Evolutionary conservation across 2,329 filamentous ascomycete species (phyloP), one percentile per base, ranked within the genome.

Genomic region (Aspergillus sp.): DNA sequence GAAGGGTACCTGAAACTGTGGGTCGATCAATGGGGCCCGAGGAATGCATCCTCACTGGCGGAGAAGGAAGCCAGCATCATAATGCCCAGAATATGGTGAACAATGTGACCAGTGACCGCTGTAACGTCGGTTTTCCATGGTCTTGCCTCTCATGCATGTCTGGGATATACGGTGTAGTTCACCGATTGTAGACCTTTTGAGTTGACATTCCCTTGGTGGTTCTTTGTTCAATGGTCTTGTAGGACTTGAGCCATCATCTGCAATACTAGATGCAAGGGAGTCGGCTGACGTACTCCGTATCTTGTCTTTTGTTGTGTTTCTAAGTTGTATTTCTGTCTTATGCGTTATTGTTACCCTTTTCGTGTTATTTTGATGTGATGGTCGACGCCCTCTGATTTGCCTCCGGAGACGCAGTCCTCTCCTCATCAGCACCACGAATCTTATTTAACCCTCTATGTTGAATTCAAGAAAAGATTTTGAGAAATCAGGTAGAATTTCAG

Each of bases 1-100:
- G 60, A 49, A 56, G 59, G 55, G 45, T 57, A 16, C 39, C 42
- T 58, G 36, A 32, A 29, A 49, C 32, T 53, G 62, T 63, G 62
- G 60, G 56, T 59, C 55, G 39, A 57, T 51, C 58, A 46, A 58
- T 58, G 42, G 46, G 18, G 31, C 39, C 36, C 10, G 12, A 50
- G 32, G 10, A 55, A 55, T 31, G 18, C 55, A 46, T 39, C 42
- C 39, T 52, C 29, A 57, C 50, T 57, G 55, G 55, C 42, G 24
- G 50, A 49, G 45, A 24, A 52, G 12, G 49, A 49, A 31, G 54
- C 31, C n/a, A 42, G 36, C 36, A 51, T 49, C 52, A 24, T 52
- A 29, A 22, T 47, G 55, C 20, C 50, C 36, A 47, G 22, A 22
- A 20, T 22, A 24, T 24, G 10, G 18, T 20, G 18, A 24, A 47